Evolutionary conservation across 192 early-diverging fungal genomes (phyloP), one percentile per base, ranked within the genome.

Genomic region (Mycoemilia scoparia): DNA sequence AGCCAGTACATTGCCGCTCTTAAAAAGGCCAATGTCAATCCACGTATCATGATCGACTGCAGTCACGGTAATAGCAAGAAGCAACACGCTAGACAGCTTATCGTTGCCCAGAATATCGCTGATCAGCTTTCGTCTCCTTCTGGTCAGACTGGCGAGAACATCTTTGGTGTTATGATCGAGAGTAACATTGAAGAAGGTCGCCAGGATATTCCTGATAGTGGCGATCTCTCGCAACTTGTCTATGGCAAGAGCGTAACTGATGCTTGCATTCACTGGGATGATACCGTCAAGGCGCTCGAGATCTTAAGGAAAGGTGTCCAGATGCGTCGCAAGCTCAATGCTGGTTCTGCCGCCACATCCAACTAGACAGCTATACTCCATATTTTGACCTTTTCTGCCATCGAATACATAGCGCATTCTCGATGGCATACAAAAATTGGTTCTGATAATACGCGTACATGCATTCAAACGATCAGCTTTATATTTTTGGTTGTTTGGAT

Each of bases 131-230:
- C 64, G 26, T 45, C 62, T 12, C 71, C 73, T 9, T n/a, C n/a
- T 18, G 48, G 57, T 11, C 49, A 68, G 11, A 67, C 73, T 11
- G 78, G 83, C 23, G 73, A 73, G 51, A 57, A 66, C 36, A 84
- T 97, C 49, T 57, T 79, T 32, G 89, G 90, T 32, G 84, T 97
- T 21, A 95, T 97, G 93, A 82, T 97, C 38, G 90, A 95, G 59
- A 78, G 73, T 34, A 77, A 95, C 41, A 51, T 97, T 29, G 71
- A 75, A 19, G 89, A 93, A 64, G 93, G 87, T 29, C 65, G 60
- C 39, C 78, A 81, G 64, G 73, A 65, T 50, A 79, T 84, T 45
- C 77, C 85, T 21, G 49, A 43, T 7, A 68, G 76, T 29, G 87
- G 85, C 21, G 66, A 74, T 14, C 64, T 74, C 35, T 60, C 62